These are phyloP conservation scores for Astragalus membranaceus DNA, from an alignment of 306 rosid genomes.

Conservation along the genomic window DNA sequence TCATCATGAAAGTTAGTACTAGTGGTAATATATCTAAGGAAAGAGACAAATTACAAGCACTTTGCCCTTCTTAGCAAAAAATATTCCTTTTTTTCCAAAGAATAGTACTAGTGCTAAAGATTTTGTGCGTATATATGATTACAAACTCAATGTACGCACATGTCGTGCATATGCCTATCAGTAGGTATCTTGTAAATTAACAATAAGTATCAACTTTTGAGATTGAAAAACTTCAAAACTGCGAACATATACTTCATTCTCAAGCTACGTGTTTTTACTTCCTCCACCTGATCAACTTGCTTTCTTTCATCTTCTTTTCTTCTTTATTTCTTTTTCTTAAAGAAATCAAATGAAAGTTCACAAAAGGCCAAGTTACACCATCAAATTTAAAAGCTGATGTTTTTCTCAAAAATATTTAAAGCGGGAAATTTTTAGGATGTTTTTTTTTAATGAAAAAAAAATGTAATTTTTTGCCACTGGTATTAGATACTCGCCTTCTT, in stretches of 20 bases:
- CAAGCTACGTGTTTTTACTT: conserved; percentile 57
- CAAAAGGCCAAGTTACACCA: conserved; percentile 36
- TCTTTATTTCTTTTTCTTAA: conserved; percentile 37
- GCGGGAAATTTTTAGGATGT: conserved; percentile 22
- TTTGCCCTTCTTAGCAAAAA: background rate
- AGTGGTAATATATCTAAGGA: background rate
- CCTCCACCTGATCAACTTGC: conserved; percentile 24
- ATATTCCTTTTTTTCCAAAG: background rate
- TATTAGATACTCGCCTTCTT: conserved; percentile 6
- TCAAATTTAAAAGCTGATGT: conserved; percentile 32
- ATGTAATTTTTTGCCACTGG: background rate
- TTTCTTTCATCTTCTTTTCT: conserved; percentile 30
- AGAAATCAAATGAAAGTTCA: conserved; percentile 36
- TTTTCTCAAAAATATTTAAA: conserved; percentile 40
- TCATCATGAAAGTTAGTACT: background rate
- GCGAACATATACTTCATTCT: conserved; percentile 48
- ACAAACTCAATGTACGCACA: conserved; percentile 12
- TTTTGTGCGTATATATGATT: background rate
- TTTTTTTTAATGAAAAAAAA: background rate
- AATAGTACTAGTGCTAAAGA: background rate
- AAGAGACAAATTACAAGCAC: background rate
- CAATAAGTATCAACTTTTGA: conserved; percentile 36
- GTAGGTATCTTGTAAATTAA: conserved; percentile 33
- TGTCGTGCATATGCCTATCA: conserved; percentile 17
- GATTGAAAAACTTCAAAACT: conserved; percentile 25